Conservation (phyloP, 2,329 filamentous ascomycete species). For the Didymella pinodella region DNA sequence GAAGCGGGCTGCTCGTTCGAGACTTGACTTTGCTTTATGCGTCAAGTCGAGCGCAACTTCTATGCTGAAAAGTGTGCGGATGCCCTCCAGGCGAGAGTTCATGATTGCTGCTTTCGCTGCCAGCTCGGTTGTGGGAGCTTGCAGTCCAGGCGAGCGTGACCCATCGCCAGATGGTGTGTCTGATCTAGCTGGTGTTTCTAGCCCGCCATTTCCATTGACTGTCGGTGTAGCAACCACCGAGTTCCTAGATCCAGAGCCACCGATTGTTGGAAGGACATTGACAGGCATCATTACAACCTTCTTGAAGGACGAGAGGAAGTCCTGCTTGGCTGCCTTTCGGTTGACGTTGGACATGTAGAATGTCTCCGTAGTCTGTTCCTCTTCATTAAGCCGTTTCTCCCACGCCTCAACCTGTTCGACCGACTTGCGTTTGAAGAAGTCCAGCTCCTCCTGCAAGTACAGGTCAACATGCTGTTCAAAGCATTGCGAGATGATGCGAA, state of each 20-base stretch:
- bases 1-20: slow-evolving; percentile 86
- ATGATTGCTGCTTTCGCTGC: slow-evolving; percentile 98
- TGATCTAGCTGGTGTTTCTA: slow-evolving; percentile 33
- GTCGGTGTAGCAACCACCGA: slow-evolving; percentile 34
- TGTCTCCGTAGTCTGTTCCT: slow-evolving; percentile 88
- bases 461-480: slow-evolving; percentile 95
- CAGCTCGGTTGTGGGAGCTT: slow-evolving; percentile 87
- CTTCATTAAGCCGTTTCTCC: slow-evolving; percentile 91
- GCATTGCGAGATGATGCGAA: slow-evolving; percentile 71
- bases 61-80: slow-evolving; percentile 93
- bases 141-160: slow-evolving; percentile 52
- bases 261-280: slow-evolving; percentile 79
- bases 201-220: slow-evolving; percentile 44
- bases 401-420: slow-evolving; percentile 80
- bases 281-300: slow-evolving; percentile 99
- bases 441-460: slow-evolving; percentile 90
- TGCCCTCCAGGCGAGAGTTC: slow-evolving; percentile 92
- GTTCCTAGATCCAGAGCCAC: slow-evolving; percentile 48
- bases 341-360: slow-evolving; percentile 97
- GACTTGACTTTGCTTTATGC: slow-evolving; percentile 83
- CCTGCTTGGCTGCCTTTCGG: slow-evolving; percentile 92
- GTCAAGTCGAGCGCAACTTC: slow-evolving; percentile 91
- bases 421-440: slow-evolving; percentile 79
- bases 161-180: slow-evolving; percentile 53
- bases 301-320: slow-evolving; percentile 95